Evolutionary conservation across 2,329 filamentous ascomycete species (phyloP).

Genomic region (Trichoderma sp.): DNA sequence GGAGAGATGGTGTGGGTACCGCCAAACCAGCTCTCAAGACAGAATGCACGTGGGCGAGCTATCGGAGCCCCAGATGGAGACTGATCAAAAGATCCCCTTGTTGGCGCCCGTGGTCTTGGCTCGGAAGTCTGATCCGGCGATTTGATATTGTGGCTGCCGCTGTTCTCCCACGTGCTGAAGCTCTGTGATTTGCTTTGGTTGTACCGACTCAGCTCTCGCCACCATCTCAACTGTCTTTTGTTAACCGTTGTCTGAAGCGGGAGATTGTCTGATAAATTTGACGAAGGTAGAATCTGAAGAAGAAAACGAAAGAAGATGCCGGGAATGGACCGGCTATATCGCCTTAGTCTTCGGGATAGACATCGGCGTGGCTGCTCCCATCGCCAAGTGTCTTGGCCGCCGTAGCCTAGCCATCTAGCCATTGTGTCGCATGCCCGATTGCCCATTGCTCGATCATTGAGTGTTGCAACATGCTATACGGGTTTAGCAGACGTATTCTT

Average conservation of each 20-base stretch:
- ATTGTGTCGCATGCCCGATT: slow-evolving; percentile 15
- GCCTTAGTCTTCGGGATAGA: neutral
- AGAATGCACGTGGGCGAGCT: slow-evolving; percentile 21
- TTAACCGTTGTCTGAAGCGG: neutral
- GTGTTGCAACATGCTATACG: neutral
- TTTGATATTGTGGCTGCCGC: neutral
- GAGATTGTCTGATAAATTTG: neutral
- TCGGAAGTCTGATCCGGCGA: neutral
- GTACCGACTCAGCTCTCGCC: neutral
- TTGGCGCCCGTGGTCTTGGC: neutral
- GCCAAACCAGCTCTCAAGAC: neutral
- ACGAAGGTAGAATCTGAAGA: neutral
- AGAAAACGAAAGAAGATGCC: neutral
- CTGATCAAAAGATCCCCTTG: neutral
- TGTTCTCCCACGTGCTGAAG: slow-evolving; percentile 2
- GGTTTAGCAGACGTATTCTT: neutral
- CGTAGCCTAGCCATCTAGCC: neutral
- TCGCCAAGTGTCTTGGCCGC: slow-evolving; percentile 21
- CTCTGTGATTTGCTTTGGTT: slow-evolving; percentile 5
- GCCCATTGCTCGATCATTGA: neutral
- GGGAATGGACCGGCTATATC: too few relatives aligned
- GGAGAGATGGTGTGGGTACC: slow-evolving; percentile 9
- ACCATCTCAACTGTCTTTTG: neutral
- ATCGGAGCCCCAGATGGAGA: slow-evolving; percentile 3
- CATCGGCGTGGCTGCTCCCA: neutral